These are phyloP conservation scores for Purshia tridentata DNA, from an alignment of 306 rosid species.

Conservation along the genomic window DNA sequence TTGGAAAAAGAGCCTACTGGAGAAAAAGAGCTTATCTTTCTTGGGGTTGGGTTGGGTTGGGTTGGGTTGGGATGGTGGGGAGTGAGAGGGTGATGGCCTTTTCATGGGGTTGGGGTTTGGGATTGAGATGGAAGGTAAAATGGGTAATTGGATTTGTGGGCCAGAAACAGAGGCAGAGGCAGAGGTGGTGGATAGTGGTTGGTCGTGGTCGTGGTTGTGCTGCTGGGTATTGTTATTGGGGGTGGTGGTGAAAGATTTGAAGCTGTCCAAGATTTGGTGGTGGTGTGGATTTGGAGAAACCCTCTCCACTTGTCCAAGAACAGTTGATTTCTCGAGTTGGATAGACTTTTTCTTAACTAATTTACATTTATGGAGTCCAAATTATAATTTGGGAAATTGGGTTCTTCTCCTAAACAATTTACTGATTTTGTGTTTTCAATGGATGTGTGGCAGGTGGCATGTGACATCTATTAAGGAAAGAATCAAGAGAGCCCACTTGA, in stretches of 20 bases:
- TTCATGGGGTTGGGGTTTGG: constrained; percentile 1
- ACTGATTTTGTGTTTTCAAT: not conserved
- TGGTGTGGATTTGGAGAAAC: constrained; percentile 25
- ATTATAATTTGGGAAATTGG: not conserved
- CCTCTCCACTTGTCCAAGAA: constrained; percentile 53
- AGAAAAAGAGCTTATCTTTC: constrained; percentile 25
- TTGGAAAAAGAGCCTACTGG: not conserved
- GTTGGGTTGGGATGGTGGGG: not conserved
- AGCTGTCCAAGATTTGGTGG: constrained; percentile 4
- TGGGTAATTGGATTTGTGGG: no score
- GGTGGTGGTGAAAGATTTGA: not conserved
- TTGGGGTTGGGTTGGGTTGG: constrained; percentile 20
- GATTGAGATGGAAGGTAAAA: not conserved
- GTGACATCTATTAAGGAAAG: constrained; percentile 40
- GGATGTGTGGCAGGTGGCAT: constrained; percentile 35
- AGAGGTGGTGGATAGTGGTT: no score
- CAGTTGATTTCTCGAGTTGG: constrained; percentile 57
- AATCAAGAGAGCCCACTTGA: constrained; percentile 40
- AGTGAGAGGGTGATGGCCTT: not conserved
- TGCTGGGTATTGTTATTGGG: no score
- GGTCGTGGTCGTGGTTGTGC: no score
- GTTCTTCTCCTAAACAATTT: no score
- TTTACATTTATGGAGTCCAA: not conserved
- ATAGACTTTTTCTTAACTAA: not conserved
- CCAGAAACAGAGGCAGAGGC: no score